Conservation (phyloP, 2,329 filamentous ascomycete genomes). For the Clarireedia monteithiana region DNA sequence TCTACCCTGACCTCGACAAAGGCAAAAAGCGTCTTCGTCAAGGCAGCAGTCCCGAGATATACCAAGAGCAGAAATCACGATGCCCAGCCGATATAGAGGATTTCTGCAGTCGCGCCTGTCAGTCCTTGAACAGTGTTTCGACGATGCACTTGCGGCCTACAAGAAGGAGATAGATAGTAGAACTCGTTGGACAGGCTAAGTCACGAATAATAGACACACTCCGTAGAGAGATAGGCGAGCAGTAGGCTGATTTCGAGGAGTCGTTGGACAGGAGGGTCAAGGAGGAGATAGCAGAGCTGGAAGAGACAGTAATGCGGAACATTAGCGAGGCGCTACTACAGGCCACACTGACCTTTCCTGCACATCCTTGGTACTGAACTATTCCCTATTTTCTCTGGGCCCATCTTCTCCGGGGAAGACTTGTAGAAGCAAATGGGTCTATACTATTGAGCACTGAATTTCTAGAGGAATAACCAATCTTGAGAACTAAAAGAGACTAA, state of each 20-base stretch:
- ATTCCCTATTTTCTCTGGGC: neutral
- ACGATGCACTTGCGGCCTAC: neutral
- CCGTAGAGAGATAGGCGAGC: neutral
- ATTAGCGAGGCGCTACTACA: slow-evolving; percentile 2
- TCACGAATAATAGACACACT: neutral
- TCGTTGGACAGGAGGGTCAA: neutral
- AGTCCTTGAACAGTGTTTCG: neutral
- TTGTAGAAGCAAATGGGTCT: neutral
- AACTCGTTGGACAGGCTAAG: neutral
- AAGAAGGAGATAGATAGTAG: neutral
- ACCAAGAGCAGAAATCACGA: neutral
- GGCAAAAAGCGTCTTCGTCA: slow-evolving; percentile 1
- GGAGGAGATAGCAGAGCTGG: neutral
- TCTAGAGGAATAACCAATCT: too few species aligned
- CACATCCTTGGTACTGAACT: neutral
- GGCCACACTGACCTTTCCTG: slow-evolving; percentile 1
- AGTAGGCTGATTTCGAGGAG: neutral
- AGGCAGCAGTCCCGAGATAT: neutral
- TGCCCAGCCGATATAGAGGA: neutral
- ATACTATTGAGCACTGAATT: too few species aligned
- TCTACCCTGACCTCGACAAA: neutral
- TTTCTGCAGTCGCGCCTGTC: neutral
- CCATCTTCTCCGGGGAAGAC: neutral
- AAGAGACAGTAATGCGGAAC: neutral
- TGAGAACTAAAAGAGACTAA: too few species aligned